Base-by-base conservation (phyloP, 257 asterid species). In the Capsicum chinense region DNA sequence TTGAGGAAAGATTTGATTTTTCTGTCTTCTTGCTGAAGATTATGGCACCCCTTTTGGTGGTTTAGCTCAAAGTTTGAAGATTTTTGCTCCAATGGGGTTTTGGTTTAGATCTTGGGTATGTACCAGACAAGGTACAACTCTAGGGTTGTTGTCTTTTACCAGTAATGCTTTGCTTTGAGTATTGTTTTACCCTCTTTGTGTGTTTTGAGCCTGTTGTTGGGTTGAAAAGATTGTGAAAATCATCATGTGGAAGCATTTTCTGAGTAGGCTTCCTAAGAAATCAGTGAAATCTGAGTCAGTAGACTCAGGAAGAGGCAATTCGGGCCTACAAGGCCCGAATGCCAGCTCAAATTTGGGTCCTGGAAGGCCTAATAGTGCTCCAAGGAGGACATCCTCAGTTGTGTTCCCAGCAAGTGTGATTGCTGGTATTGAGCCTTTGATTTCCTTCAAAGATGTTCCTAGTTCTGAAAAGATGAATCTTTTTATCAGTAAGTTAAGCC, bases 401-500 rank as follows among this genome's bases (percentile, higher is more conserved):
- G 92, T 93, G 15, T 91, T 93, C 79, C 97, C 97, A 0, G 89
- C 94, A 47, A 91, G 93, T 71, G 88, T 88, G 84, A 89, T 93
- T 81, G 89, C 95, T 0, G 98, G 97, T 21, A 90, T 95, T 16
- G 98, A 95, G 89, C 99, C 99, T 3, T 79, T 94, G 85, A 86
- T 95, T n/a, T 89, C 99, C 33, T 95, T 94, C 79, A 93, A 90
- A 83, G 97, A 95, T 79, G 98, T 94, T 9, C 87, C 97, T 1
- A 87, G 81, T 85, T 90, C 97, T 0, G 95, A 93, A 68, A 93
- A 85, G 80, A 90, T 89, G 97, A 94, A 92, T 85, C 97, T 95
- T 54, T 92, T 93, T 91, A 91, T 95, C 60, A 95, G 97, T 86
- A 95, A 95, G 94, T 89, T 94, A 86, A 92, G 95, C 81, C 95